phyloP scores from a whole-genome alignment of 1,284 basidiomycete genomes.

The Neolentinus lepideus region DNA sequence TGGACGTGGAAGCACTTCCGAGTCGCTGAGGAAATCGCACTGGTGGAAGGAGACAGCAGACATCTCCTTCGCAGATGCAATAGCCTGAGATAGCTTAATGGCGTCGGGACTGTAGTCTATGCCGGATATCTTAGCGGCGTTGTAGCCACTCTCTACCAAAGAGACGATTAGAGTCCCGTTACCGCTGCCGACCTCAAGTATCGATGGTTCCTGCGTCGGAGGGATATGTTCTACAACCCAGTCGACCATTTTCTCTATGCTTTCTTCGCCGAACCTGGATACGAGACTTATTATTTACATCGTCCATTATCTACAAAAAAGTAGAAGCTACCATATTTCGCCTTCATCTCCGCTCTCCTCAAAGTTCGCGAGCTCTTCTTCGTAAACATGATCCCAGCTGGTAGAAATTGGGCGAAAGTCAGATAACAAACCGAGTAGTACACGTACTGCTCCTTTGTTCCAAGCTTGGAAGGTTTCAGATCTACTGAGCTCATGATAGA shows the following conservation, averaged over 20 bases:
- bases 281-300: not conserved
- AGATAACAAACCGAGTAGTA: slow-evolving; percentile 8
- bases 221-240: slow-evolving; percentile 53
- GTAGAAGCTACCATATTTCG: slow-evolving; percentile 65
- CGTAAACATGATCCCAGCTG: slow-evolving; percentile 71
- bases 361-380: slow-evolving; percentile 70
- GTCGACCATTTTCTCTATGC: slow-evolving; percentile 75
- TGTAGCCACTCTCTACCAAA: slow-evolving; percentile 62
- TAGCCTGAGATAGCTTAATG: slow-evolving; percentile 48
- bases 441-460: slow-evolving; percentile 41
- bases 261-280: slow-evolving; percentile 80
- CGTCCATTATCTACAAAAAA: not conserved
- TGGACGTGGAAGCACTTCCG: slow-evolving; percentile 29
- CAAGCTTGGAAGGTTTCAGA: slow-evolving; percentile 32
- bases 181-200: slow-evolving; percentile 77
- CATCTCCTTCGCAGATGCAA: slow-evolving; percentile 37
- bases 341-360: slow-evolving; percentile 83
- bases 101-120: slow-evolving; percentile 81
- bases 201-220: slow-evolving; percentile 31
- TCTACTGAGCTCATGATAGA: not conserved
- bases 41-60: slow-evolving; percentile 38
- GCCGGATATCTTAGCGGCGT: slow-evolving; percentile 48
- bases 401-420: slow-evolving; percentile 7
- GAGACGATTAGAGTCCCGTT: slow-evolving; percentile 83
- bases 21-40: slow-evolving; percentile 49